phyloP scores from a whole-genome alignment of 345 rosid species.

The Syzygium jambos region DNA sequence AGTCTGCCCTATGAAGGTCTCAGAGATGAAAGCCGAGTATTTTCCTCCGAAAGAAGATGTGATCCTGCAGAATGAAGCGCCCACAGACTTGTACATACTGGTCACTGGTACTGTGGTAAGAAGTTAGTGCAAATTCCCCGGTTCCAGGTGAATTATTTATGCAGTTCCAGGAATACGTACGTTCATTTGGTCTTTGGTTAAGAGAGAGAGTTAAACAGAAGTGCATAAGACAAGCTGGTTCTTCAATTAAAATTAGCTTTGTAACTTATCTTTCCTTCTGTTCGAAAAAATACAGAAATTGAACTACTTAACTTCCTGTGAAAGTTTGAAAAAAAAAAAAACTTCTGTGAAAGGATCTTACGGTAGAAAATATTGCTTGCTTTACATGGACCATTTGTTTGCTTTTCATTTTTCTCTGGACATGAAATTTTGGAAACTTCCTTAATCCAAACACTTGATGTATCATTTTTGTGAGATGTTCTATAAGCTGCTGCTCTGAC shows the following conservation, averaged over 20 bases:
- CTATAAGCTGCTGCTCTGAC: neutral
- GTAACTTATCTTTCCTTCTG: neutral
- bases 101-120: conserved; percentile 82
- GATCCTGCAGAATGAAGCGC: conserved; percentile 85
- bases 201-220: neutral
- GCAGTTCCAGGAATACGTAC: neutral
- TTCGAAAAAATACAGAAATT: neutral
- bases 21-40: conserved; percentile 92
- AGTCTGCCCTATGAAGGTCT: conserved; percentile 30
- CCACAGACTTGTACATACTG: conserved; percentile 72
- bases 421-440: neutral
- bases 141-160: neutral
- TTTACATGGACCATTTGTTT: neutral
- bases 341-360: neutral
- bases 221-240: neutral
- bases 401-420: neutral
- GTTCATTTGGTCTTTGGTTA: neutral
- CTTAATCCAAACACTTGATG: neutral
- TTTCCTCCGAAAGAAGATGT: conserved; percentile 93
- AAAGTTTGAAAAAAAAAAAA: neutral
- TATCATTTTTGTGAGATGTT: neutral
- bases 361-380: neutral
- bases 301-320: neutral
- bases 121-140: neutral
- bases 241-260: neutral